A percentile compares a stretch with the other conserved stretches of the same genome.
phyloP scores from a whole-genome alignment of 495 filamentous ascomycete genomes.

The Tirmania nivea region DNA sequence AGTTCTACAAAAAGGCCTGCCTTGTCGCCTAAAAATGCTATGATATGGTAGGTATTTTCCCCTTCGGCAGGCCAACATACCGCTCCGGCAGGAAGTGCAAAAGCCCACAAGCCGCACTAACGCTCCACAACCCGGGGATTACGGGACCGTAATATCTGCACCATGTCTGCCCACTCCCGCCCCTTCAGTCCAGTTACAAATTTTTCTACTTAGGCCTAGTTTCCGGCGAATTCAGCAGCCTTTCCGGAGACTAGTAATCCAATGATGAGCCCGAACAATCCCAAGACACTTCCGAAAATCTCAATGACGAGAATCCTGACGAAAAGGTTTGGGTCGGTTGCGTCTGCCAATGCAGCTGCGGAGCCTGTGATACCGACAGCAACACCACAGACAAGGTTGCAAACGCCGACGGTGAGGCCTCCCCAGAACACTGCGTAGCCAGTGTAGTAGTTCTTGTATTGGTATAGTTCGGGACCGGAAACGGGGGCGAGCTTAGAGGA shows the following conservation, averaged over 20 bases:
- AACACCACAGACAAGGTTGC: slow-evolving; percentile 89
- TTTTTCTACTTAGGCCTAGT: not conserved
- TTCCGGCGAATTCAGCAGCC: slow-evolving; percentile 41
- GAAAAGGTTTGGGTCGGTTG: slow-evolving; percentile 84
- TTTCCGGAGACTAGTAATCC: slow-evolving; percentile 71
- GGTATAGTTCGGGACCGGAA: slow-evolving; percentile 33
- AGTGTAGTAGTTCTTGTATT: slow-evolving; percentile 66
- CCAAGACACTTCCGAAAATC: slow-evolving; percentile 96
- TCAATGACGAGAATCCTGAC: slow-evolving; percentile 98
- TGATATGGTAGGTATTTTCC: too few species aligned
- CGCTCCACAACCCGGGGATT: too few species aligned
- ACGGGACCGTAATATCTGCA: too few species aligned
- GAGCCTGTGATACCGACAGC: slow-evolving; percentile 96
- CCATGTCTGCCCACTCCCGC: not conserved
- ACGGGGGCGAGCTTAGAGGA: slow-evolving; percentile 50
- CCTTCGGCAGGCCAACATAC: too few species aligned
- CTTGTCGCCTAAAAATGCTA: too few species aligned
- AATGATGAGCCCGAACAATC: slow-evolving; percentile 92
- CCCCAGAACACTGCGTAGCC: slow-evolving; percentile 93
- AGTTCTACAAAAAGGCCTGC: too few species aligned
- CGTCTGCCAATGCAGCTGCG: slow-evolving; percentile 88
- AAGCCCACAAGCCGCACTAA: too few species aligned
- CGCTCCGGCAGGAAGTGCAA: too few species aligned
- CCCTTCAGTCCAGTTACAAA: not conserved
- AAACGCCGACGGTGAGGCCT: slow-evolving; percentile 77